Evolutionary conservation across 2,329 filamentous ascomycete genomes (phyloP).

Genomic region (Calonectria ilicicola): DNA sequence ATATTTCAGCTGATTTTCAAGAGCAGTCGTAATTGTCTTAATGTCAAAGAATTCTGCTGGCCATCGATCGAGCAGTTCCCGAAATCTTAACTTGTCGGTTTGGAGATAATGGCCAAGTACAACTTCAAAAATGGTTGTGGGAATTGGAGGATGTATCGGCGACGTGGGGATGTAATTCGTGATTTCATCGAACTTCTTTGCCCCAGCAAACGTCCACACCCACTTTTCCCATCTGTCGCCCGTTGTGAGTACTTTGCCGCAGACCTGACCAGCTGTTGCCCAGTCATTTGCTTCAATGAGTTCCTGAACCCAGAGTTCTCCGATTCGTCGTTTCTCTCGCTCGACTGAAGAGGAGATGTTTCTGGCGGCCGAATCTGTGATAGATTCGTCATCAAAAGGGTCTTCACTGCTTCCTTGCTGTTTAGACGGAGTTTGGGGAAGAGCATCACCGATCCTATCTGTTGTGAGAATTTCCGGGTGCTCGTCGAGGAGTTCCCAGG

Average conservation of each 20-base stretch:
- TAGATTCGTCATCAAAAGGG: conserved; percentile 77
- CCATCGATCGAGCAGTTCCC: conserved; percentile 85
- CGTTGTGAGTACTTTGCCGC: conserved; percentile 84
- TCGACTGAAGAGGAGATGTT: conserved; percentile 75
- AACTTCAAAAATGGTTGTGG: conserved; percentile 87
- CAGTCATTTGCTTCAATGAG: conserved; percentile 82
- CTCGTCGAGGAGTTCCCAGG: conserved; percentile 90
- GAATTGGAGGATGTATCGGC: conserved; percentile 82
- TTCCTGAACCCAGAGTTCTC: conserved; percentile 93
- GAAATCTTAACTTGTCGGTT: conserved; percentile 79
- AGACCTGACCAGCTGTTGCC: conserved; percentile 81
- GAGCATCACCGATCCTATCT: conserved; percentile 54
- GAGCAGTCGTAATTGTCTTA: conserved; percentile 77
- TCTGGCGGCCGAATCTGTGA: conserved; percentile 69
- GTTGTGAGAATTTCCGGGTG: conserved; percentile 78
- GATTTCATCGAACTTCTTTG: conserved; percentile 90
- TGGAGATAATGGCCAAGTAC: conserved; percentile 90
- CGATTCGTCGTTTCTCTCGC: conserved; percentile 90
- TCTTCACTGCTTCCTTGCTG: conserved; percentile 63
- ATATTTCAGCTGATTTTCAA: conserved; percentile 85
- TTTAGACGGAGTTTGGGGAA: conserved; percentile 56
- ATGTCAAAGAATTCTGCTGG: conserved; percentile 86
- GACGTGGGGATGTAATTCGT: conserved; percentile 83
- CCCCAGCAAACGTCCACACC: conserved; percentile 91
- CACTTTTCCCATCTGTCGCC: conserved; percentile 93